Evolutionary conservation across 257 asterid species (phyloP), one percentile per base, ranked within the genome.

Genomic region (Gynochthodes officinalis): DNA sequence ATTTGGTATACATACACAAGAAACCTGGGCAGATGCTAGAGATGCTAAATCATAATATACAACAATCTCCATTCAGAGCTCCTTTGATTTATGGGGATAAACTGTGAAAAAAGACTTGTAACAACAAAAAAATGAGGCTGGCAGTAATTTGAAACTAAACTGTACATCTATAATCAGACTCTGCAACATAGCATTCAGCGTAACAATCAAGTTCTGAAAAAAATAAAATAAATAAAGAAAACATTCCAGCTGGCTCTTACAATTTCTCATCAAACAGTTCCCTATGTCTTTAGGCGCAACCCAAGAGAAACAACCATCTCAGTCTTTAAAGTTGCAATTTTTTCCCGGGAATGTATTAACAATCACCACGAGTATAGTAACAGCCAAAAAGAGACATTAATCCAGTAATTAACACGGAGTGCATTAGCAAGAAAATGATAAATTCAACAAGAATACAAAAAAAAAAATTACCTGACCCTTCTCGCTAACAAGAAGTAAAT

Each of bases 391-490:
- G 10, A 27, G 58, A 25, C 42, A 70, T n/a, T 46, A 32, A 53
- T 35, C 64, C 21, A 46, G 54, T 19, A 77, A 35, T 61, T 11
- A 16, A 35, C 5, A 16, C 3, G 55, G 25, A 50, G 16, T 30
- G 21, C 11, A 61, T 32, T 23, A 4, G 10, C 23, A 32, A 30
- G 1, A 33, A 37, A 21, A 35, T 23, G 0, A 35, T 5, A 35
- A 7, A 28, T 63, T 39, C 5, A 64, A 52, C 1, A 30, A 28
- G 25, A 23, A 39, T n/a, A n/a, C 16, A 52, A 52, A 46, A 18
- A 42, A 25, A 25, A 61, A 49, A 19, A 68, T 79, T 87, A 93
- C 97, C 96, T 88, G 94, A 11, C 98, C 98, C 91, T 91, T 93
- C 77, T 89, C 96, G 39, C 87, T 71, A 66, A 89, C 83, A 71